Percentiles rank a stretch among this genome's conserved stretches.
Conservation (phyloP, 257 asterid genomes). For the Dorcoceras hygrometricum region DNA sequence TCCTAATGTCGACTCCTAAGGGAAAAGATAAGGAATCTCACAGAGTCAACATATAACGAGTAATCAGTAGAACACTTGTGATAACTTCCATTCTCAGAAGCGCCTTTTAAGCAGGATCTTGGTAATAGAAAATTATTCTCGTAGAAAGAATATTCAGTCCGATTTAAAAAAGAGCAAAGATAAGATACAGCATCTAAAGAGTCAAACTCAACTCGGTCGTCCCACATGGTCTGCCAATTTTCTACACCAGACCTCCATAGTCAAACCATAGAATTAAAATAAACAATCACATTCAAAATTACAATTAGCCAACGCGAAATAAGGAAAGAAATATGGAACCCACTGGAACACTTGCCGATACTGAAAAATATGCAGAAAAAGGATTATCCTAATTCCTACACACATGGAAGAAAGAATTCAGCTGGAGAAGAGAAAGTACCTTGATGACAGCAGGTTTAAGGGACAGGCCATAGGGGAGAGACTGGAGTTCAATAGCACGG, state of each 20-base stretch:
- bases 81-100: neutral
- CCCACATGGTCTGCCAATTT: neutral
- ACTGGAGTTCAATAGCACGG: slow-evolving; percentile 75
- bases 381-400: neutral
- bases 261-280: neutral
- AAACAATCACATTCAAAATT: neutral
- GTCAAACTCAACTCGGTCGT: neutral
- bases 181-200: too few relatives aligned
- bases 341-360: neutral
- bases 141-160: neutral
- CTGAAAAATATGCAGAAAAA: neutral
- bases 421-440: slow-evolving; percentile 32
- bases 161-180: neutral
- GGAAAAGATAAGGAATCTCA: neutral
- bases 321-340: neutral
- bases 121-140: neutral
- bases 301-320: neutral
- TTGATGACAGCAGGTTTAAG: slow-evolving; percentile 70
- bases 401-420: neutral
- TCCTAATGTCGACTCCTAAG: neutral
- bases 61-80: neutral
- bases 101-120: neutral
- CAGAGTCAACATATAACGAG: neutral
- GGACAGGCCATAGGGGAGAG: slow-evolving; percentile 81
- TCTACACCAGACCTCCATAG: neutral